A percentile compares a stretch with the other conserved stretches of the same genome.
phyloP scores from a whole-genome alignment of 2,329 filamentous ascomycete genomes.

The Penicillium brevicompactum region DNA sequence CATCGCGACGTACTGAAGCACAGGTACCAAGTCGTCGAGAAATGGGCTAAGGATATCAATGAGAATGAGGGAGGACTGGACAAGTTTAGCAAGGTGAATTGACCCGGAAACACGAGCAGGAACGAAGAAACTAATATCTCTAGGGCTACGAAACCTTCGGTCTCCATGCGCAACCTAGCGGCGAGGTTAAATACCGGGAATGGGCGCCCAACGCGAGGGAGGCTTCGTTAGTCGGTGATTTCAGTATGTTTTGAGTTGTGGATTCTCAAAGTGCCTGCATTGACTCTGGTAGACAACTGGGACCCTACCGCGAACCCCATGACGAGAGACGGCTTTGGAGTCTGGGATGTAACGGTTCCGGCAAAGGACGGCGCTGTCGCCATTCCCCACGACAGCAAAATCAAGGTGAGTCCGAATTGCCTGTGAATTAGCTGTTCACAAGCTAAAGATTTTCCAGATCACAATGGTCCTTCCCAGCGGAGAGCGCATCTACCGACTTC shows the following conservation, averaged over 20 bases:
- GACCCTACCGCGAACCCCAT: constrained; percentile 80
- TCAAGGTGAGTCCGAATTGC: constrained; percentile 68
- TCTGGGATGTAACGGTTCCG: constrained; percentile 81
- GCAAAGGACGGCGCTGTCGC: constrained; percentile 72
- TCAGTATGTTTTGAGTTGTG: constrained; percentile 63
- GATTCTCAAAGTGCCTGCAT: constrained; percentile 18
- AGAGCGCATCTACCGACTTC: constrained; percentile 82
- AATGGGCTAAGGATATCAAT: constrained; percentile 85
- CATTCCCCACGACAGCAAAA: constrained; percentile 90
- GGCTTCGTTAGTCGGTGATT: constrained; percentile 89
- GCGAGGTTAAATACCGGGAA: constrained; percentile 88
- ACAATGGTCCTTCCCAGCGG: constrained; percentile 78
- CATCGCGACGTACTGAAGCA: constrained; percentile 76
- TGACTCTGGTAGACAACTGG: constrained; percentile 71
- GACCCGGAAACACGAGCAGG: neutral
- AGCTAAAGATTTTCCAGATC: constrained; percentile 58
- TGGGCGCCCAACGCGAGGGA: constrained; percentile 90
- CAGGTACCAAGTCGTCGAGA: constrained; percentile 75
- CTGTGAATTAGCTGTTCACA: neutral
- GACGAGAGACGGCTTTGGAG: constrained; percentile 81
- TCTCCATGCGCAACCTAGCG: constrained; percentile 76
- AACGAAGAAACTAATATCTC: constrained; percentile 3
- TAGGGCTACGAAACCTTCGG: constrained; percentile 87
- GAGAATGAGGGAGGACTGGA: constrained; percentile 85
- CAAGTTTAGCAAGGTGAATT: constrained; percentile 78